These are phyloP conservation scores for Thinopyrum elongatum DNA, from an alignment of 176 grass and related monocot genomes.

Conservation along the genomic window DNA sequence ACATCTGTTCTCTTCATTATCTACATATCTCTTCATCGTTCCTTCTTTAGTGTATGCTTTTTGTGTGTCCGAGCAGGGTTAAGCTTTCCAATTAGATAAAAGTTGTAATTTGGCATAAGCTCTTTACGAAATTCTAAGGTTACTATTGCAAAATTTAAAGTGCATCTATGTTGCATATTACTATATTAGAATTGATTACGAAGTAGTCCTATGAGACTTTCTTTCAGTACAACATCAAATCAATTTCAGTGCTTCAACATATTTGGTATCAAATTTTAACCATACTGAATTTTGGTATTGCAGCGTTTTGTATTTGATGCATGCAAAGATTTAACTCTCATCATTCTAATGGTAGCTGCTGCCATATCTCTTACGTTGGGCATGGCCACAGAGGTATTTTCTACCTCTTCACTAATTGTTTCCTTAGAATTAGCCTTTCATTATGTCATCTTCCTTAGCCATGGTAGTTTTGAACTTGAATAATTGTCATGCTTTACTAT, in stretches of 20 bases:
- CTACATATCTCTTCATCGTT: not conserved
- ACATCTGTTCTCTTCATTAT: not conserved
- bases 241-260: conserved; percentile 7
- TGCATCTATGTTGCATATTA: not conserved
- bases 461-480: not conserved
- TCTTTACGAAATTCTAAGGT: not conserved
- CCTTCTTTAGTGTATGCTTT: not conserved
- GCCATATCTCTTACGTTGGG: conserved; percentile 85
- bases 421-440: conserved; percentile 19
- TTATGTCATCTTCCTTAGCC: not conserved
- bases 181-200: not conserved
- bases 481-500: conserved; percentile 2
- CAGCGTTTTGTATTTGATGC: conserved; percentile 93
- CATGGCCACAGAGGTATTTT: conserved; percentile 82
- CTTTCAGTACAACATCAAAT: not conserved
- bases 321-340: conserved; percentile 89
- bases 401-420: conserved; percentile 27
- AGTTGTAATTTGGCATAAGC: not conserved
- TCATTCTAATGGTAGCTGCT: conserved; percentile 88
- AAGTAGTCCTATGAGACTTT: not conserved
- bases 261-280: conserved; percentile 29
- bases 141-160: not conserved
- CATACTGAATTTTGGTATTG: conserved; percentile 35
- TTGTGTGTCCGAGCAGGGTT: not conserved
- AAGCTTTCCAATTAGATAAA: conserved; percentile 5